phyloP scores from a whole-genome alignment of 2,329 filamentous ascomycete genomes.

The Uncinocarpus reesii region DNA sequence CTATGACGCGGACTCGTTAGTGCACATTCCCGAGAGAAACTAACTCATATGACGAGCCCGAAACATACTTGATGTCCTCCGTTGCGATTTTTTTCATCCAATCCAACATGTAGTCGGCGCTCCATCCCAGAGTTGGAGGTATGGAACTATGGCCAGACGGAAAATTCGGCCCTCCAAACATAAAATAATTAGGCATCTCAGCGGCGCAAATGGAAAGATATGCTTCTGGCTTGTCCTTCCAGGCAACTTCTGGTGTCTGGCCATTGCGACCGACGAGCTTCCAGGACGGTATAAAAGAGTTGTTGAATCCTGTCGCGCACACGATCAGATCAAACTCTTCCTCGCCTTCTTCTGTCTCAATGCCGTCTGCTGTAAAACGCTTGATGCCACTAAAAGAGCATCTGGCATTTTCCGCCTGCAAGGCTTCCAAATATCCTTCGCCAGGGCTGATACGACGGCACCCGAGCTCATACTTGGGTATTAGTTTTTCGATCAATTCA shows the following conservation, averaged over 20 bases:
- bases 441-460: constrained; percentile 33
- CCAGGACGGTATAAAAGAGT: constrained; percentile 29
- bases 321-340: constrained; percentile 50
- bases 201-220: constrained; percentile 56
- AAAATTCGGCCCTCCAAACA: constrained; percentile 47
- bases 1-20: neutral
- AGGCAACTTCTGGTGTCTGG: constrained; percentile 51
- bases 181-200: constrained; percentile 58
- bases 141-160: constrained; percentile 12
- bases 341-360: constrained; percentile 43
- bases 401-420: constrained; percentile 18
- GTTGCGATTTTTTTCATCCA: constrained; percentile 11
- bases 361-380: constrained; percentile 16
- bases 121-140: constrained; percentile 7
- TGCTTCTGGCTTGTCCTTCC: constrained; percentile 57
- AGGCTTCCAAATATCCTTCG: constrained; percentile 26
- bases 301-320: constrained; percentile 58
- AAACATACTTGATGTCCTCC: constrained; percentile 9
- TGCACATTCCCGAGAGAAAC: neutral
- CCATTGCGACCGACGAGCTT: constrained; percentile 21
- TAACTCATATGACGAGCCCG: neutral
- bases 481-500: constrained; percentile 17
- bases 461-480: constrained; percentile 27
- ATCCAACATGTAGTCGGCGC: constrained; percentile 13
- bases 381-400: constrained; percentile 16